Conservation (phyloP, 176 grass and related monocot species). For the Carex cristatella region DNA sequence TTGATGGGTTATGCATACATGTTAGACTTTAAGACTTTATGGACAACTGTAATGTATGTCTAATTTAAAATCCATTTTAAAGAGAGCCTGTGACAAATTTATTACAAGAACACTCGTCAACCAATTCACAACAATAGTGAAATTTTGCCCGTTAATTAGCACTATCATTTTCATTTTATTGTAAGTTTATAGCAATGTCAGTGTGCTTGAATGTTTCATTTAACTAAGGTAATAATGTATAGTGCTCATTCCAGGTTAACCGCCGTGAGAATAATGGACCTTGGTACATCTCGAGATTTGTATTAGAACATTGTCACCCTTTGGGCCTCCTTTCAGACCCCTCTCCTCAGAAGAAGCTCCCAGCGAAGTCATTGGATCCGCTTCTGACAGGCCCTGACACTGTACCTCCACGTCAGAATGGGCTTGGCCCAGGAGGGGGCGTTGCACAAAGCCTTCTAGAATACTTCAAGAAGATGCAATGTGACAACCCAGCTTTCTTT, state of each 20-base stretch:
- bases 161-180: background rate
- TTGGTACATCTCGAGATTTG: slow-evolving; percentile 42
- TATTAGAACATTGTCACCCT: slow-evolving; percentile 38
- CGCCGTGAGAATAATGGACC: slow-evolving; percentile 32
- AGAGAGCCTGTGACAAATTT: background rate
- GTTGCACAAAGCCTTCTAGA: slow-evolving; percentile 53
- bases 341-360: slow-evolving; percentile 15
- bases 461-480: slow-evolving; percentile 61
- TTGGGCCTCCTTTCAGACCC: slow-evolving; percentile 14
- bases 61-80: background rate
- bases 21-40: background rate
- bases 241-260: slow-evolving; percentile 13
- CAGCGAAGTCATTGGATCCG: slow-evolving; percentile 21
- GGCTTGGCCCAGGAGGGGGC: slow-evolving; percentile 39
- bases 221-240: background rate
- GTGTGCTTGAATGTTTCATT: slow-evolving; percentile 12
- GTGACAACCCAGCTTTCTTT: slow-evolving; percentile 45
- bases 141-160: background rate
- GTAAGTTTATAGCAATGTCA: background rate
- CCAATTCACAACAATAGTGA: background rate
- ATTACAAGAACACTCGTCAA: no score
- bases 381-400: background rate
- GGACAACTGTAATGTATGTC: background rate
- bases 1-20: background rate
- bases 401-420: background rate